Evolutionary conservation across 805 yeast species (phyloP).

Genomic region (Pichia phayaonensis): DNA sequence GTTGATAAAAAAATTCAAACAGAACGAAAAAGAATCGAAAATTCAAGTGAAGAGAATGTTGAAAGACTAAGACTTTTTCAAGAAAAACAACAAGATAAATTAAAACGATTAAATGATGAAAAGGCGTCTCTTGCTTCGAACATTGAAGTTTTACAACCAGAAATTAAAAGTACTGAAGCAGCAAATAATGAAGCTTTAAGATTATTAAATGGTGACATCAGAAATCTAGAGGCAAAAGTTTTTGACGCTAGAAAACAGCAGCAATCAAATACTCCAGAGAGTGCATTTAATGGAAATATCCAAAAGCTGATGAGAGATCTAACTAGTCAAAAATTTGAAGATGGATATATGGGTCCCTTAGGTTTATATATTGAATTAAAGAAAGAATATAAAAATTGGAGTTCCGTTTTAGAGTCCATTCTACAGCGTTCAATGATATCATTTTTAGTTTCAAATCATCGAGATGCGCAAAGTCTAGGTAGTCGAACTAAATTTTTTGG

Average conservation of each 20-base stretch:
- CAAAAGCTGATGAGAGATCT: slow-evolving; percentile 36
- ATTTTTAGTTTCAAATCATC: slow-evolving; percentile 54
- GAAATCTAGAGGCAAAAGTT: slow-evolving; percentile 3
- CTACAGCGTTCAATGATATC: slow-evolving; percentile 46
- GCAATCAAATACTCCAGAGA: slow-evolving; percentile 19
- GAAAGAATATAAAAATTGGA: slow-evolving; percentile 47
- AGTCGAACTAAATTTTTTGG: slow-evolving; percentile 27
- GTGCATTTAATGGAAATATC: slow-evolving; percentile 46
- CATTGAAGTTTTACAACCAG: slow-evolving; percentile 12
- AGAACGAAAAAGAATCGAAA: slow-evolving; percentile 35
- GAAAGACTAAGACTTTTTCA: slow-evolving; percentile 23
- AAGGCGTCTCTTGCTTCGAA: slow-evolving; percentile 10
- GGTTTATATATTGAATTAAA: slow-evolving; percentile 57
- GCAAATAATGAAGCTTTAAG: neutral
- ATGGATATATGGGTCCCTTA: slow-evolving; percentile 71
- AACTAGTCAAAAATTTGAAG: slow-evolving; percentile 31
- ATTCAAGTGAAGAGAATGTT: slow-evolving; percentile 37
- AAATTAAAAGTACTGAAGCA: slow-evolving; percentile 16
- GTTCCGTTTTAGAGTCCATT: slow-evolving; percentile 48
- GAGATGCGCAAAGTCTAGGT: slow-evolving; percentile 46
- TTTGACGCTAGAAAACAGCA: slow-evolving; percentile 4
- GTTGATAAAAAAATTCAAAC: slow-evolving; percentile 14
- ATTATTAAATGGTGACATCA: neutral
- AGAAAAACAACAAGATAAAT: slow-evolving; percentile 14
- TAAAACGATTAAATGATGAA: slow-evolving; percentile 8